A percentile compares a stretch with the other conserved stretches of the same genome.
phyloP scores from a whole-genome alignment of 257 asterid species.

The Scutellaria barbata region DNA sequence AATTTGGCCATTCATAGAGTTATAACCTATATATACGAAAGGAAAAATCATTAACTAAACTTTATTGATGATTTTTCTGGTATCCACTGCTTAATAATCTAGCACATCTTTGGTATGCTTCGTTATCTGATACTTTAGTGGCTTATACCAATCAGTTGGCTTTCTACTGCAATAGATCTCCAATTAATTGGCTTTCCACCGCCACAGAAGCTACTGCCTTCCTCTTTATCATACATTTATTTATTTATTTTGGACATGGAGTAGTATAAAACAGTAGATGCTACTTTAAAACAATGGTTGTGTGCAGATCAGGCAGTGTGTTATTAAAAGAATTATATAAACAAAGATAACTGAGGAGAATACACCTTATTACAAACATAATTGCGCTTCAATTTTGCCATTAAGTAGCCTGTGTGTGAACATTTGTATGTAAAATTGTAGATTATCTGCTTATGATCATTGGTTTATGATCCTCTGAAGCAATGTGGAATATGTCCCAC shows the following conservation, averaged over 20 bases:
- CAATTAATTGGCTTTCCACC: neutral
- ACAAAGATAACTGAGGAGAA: neutral
- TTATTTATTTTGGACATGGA: neutral
- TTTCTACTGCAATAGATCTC: neutral
- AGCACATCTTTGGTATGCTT: neutral
- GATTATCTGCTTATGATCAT: constrained; percentile 1
- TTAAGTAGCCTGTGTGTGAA: neutral
- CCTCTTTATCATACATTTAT: neutral
- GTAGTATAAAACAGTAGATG: constrained; percentile 15
- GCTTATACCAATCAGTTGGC: constrained; percentile 9
- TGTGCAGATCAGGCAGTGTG: neutral
- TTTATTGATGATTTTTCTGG: constrained; percentile 3
- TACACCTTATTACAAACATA: neutral
- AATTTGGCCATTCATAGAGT: constrained; percentile 19
- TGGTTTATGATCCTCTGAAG: constrained; percentile 2
- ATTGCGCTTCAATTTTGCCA: constrained; percentile 5
- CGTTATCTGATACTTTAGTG: neutral
- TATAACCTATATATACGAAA: constrained; percentile 14
- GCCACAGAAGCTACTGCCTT: neutral
- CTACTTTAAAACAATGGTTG: constrained; percentile 16
- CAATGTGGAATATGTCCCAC: neutral
- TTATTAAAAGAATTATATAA: constrained; percentile 8
- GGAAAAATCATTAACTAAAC: neutral
- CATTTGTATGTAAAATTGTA: constrained; percentile 16
- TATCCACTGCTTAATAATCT: constrained; percentile 16